A percentile compares a stretch with the other conserved stretches of the same genome.
Conservation (phyloP, 345 rosid species). For the Citrus medica region DNA sequence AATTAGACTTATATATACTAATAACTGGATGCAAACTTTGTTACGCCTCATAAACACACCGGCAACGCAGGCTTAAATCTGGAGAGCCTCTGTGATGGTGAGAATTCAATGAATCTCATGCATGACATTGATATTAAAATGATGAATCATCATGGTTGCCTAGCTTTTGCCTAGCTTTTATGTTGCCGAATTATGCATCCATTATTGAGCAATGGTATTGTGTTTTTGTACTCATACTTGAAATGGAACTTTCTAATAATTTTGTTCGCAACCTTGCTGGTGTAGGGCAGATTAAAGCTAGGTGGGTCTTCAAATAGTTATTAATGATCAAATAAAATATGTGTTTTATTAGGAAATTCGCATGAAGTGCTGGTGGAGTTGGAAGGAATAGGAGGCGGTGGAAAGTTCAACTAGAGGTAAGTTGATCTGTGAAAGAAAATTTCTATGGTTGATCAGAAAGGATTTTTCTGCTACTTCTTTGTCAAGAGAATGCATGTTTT, state of each 20-base stretch:
- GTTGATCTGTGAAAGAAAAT: slow-evolving; percentile 14
- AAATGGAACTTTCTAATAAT: not conserved
- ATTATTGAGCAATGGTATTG: not conserved
- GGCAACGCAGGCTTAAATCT: slow-evolving; percentile 65
- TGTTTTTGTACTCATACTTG: not conserved
- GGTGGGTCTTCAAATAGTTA: not conserved
- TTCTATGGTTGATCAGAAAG: not conserved
- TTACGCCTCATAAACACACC: slow-evolving; percentile 92
- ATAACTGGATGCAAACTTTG: slow-evolving; percentile 58
- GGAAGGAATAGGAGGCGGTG: slow-evolving; percentile 98
- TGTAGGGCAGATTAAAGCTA: slow-evolving; percentile 1
- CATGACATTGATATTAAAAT: not conserved
- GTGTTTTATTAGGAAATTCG: slow-evolving; percentile 51
- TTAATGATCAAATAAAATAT: not conserved
- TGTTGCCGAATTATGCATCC: not conserved
- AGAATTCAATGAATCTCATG: slow-evolving; percentile 23
- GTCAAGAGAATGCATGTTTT: not conserved
- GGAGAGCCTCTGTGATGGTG: slow-evolving; percentile 74
- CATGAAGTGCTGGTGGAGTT: slow-evolving; percentile 72
- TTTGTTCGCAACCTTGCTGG: not conserved
- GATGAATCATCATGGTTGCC: not conserved
- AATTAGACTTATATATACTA: not conserved
- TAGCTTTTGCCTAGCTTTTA: not conserved
- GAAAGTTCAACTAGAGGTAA: slow-evolving; percentile 84
- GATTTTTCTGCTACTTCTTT: not conserved